These are phyloP conservation scores for Cerioporus squamosus DNA, from an alignment of 1,284 basidiomycete species.

Conservation along the genomic window DNA sequence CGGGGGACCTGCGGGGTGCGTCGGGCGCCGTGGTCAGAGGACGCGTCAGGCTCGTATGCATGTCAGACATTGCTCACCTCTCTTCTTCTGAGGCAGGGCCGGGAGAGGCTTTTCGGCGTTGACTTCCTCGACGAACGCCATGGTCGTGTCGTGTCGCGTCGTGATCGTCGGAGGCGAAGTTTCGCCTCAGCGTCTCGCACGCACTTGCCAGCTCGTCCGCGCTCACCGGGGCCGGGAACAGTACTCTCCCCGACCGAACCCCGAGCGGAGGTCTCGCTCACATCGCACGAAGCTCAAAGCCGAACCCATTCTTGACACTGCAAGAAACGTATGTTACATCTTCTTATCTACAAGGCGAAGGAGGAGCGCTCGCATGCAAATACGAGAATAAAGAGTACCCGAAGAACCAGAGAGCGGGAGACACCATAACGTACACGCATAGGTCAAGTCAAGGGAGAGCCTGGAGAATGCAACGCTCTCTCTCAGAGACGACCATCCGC, in stretches of 20 bases:
- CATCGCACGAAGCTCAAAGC: too few relatives aligned
- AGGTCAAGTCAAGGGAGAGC: not conserved
- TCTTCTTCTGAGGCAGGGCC: conserved; percentile 5
- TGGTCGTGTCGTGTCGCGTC: not conserved
- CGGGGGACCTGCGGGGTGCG: conserved; percentile 20
- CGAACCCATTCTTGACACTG: too few relatives aligned
- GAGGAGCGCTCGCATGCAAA: not conserved
- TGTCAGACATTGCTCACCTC: conserved; percentile 5
- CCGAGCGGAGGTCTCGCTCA: too few relatives aligned
- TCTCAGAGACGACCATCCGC: not conserved
- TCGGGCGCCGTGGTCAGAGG: not conserved
- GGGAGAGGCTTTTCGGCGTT: not conserved
- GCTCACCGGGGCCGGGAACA: too few relatives aligned
- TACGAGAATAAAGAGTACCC: conserved; percentile 2
- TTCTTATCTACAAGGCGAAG: not conserved
- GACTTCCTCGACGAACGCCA: conserved; percentile 20
- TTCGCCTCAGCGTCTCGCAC: too few relatives aligned
- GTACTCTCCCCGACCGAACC: too few relatives aligned
- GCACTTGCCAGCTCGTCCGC: too few relatives aligned
- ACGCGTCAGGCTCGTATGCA: not conserved
- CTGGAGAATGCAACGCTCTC: not conserved
- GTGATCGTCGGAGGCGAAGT: not conserved
- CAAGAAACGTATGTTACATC: not conserved
- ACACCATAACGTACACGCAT: not conserved
- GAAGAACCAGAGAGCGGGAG: not conserved